phyloP scores from a whole-genome alignment of 1,284 basidiomycete species.

The Ustilago hordei region DNA sequence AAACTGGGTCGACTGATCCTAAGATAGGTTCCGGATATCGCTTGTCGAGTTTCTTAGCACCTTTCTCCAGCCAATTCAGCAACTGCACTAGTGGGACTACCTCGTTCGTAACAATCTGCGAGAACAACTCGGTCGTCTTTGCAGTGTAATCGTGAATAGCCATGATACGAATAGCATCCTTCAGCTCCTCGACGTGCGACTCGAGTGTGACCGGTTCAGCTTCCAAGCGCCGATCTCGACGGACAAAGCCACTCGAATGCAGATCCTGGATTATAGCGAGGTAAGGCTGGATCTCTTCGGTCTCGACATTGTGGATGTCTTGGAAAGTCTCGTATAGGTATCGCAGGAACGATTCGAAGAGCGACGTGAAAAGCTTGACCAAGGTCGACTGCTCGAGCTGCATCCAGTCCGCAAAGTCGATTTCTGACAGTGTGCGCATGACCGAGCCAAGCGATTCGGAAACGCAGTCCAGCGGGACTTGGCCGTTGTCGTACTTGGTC shows the following conservation, averaged over 20 bases:
- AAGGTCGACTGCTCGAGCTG: slow-evolving; percentile 78
- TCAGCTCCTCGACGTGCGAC: slow-evolving; percentile 67
- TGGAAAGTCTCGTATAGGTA: slow-evolving; percentile 87
- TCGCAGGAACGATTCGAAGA: slow-evolving; percentile 90
- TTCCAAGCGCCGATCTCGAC: slow-evolving; percentile 46
- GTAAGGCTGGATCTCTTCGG: slow-evolving; percentile 58
- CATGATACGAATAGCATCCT: slow-evolving; percentile 75
- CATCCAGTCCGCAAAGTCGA: slow-evolving; percentile 77
- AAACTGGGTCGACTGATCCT: slow-evolving; percentile 73
- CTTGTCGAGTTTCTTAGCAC: slow-evolving; percentile 83
- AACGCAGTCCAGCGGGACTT: slow-evolving; percentile 93
- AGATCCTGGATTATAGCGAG: slow-evolving; percentile 66
- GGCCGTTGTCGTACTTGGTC: slow-evolving; percentile 86
- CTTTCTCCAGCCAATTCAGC: slow-evolving; percentile 89
- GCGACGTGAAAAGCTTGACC: slow-evolving; percentile 44
- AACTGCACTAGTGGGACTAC: slow-evolving; percentile 80
- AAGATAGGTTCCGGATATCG: slow-evolving; percentile 84
- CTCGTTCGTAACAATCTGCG: slow-evolving; percentile 78
- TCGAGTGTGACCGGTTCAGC: slow-evolving; percentile 56
- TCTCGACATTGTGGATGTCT: slow-evolving; percentile 67
- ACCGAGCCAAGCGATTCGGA: slow-evolving; percentile 82
- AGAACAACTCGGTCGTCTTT: slow-evolving; percentile 75
- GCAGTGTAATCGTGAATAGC: slow-evolving; percentile 75
- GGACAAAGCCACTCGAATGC: slow-evolving; percentile 61
- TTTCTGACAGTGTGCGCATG: slow-evolving; percentile 78